phyloP scores from a whole-genome alignment of 108 stramenopile genomes.

The Bacterosira constricta region DNA sequence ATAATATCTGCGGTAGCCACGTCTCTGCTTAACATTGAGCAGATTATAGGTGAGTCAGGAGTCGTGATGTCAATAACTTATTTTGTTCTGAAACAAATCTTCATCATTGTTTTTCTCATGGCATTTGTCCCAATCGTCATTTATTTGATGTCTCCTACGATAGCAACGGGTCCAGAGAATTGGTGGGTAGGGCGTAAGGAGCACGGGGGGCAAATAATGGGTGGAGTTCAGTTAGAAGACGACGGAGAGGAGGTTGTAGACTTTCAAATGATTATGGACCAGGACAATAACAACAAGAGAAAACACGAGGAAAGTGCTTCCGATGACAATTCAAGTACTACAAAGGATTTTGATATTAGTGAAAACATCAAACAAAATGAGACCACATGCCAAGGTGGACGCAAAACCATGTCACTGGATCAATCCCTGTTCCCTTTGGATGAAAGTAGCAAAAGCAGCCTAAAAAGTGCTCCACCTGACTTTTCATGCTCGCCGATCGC shows the following conservation, averaged over 20 bases:
- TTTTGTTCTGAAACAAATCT: background rate
- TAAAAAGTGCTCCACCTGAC: background rate
- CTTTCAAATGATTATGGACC: slow-evolving; percentile 8
- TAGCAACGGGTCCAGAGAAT: slow-evolving; percentile 30
- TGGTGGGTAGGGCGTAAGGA: slow-evolving; percentile 29
- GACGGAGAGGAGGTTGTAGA: slow-evolving; percentile 15
- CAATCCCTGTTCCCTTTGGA: background rate
- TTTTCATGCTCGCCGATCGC: slow-evolving; percentile 11
- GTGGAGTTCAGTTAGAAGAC: slow-evolving; percentile 6
- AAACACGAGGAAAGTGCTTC: background rate
- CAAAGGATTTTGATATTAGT: slow-evolving; percentile 9
- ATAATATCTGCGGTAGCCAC: slow-evolving; percentile 23
- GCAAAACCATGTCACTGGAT: background rate
- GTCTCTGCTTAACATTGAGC: slow-evolving; percentile 9
- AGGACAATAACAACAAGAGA: slow-evolving; percentile 3
- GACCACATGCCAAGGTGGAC: background rate
- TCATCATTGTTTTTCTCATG: background rate
- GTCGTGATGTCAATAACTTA: too few species aligned
- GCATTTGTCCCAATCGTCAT: background rate
- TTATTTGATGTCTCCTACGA: too few species aligned
- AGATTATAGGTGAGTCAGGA: slow-evolving; percentile 26
- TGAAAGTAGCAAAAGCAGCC: background rate
- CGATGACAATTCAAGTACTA: slow-evolving; percentile 20
- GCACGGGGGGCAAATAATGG: background rate
- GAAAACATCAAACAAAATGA: background rate